Base-by-base conservation (phyloP, 2,329 filamentous ascomycete genomes). In the Colletotrichum eremochloae region DNA sequence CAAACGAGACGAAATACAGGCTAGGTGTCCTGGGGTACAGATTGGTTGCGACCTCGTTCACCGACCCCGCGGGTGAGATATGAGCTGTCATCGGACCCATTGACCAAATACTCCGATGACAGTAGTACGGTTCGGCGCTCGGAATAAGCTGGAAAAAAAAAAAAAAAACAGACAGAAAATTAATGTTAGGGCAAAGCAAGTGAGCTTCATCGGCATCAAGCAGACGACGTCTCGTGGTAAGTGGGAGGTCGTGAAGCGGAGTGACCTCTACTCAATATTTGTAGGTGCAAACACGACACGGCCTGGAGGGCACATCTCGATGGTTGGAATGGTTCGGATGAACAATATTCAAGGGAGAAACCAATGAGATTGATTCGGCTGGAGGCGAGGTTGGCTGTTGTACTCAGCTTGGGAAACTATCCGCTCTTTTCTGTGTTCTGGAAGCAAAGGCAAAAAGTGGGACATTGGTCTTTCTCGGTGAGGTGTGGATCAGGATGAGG, bases 81-180 rank as follows among this genome's bases (percentile, higher is more conserved):
- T 69, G 69, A 63, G 65, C 58, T 69, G 65, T 72, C 65, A 72
- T 42, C 66, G 31, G 52, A 3, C n/a, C n/a, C 24, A 57, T 53
- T 38, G 24, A 20, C 24, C 8, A 50, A 14, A 40, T 33, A 18
- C 18, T 64, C 38, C 48, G 60, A 65, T 61, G 24, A 48, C 48
- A 58, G 46, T 50, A 48, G 12, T 48, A 31, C 44, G 46, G 55
- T 62, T 70, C 67, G 55, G 61, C 38, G 40, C 18, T 62, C 66
- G 70, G 33, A 60, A 40, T 42, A 72, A 55, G 38, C 40, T 40
- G 44, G 15, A 20, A 3, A 9, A 38, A 46, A 14, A 3, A 11
- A 15, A 42, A 15, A 18, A 42, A 2, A 42, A 42, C 24, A 24
- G 2, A 31, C 36, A 7, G 20, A 62, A 11, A 40, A 24, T 55